Conservation (phyloP, 345 rosid genomes). For the Eucalyptus cladocalyx region DNA sequence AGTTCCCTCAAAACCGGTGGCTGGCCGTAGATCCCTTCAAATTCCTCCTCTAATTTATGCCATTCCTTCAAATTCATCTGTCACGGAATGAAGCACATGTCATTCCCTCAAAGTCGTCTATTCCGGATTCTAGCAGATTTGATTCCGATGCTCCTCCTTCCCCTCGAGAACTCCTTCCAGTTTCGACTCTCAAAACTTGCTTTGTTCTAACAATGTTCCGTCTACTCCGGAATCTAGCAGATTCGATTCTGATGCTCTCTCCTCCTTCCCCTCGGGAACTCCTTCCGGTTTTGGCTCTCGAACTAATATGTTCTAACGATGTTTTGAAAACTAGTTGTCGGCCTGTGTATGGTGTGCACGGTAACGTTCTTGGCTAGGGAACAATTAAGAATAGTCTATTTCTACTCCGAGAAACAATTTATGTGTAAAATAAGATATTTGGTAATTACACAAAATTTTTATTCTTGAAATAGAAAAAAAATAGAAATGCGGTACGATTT, state of each 20-base stretch:
- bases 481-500: no score
- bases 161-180: not conserved
- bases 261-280: not conserved
- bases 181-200: not conserved
- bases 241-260: not conserved
- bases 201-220: not conserved
- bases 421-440: no score
- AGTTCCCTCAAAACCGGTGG: not conserved
- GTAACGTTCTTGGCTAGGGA: fast-evolving
- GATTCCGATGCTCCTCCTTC: not conserved
- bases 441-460: fast-evolving
- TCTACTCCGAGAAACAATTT: fast-evolving
- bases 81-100: not conserved
- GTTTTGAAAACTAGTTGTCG: not conserved
- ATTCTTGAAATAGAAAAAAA: no score
- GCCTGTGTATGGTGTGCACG: not conserved
- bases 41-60: not conserved
- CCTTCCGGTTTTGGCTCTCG: not conserved
- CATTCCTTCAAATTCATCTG: not conserved
- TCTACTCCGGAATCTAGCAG: not conserved
- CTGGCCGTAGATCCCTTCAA: not conserved
- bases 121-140: not conserved
- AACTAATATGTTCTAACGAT: not conserved
- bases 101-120: not conserved
- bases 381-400: no score